Conservation (phyloP, 768 basidiomycete species). For the Boletus subcaerulescens region DNA sequence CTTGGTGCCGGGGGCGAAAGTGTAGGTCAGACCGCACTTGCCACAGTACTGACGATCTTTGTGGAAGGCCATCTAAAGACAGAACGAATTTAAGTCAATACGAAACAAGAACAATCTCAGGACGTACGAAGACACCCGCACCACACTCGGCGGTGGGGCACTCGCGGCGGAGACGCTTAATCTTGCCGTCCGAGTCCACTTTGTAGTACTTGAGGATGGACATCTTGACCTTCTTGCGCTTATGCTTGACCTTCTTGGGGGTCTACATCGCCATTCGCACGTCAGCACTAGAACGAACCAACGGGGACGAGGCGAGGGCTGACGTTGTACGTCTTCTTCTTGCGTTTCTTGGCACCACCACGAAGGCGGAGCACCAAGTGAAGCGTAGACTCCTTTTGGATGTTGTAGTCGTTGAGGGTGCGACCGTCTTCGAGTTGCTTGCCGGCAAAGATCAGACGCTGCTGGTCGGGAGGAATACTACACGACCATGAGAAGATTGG, state of each 20-base stretch:
- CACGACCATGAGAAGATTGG: conserved; percentile 1
- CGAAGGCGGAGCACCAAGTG: conserved; percentile 96
- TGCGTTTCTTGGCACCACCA: conserved; percentile 99
- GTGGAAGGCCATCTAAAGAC: conserved; percentile 92
- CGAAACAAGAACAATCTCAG: background rate
- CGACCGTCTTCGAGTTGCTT: conserved; percentile 99
- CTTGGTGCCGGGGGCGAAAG: conserved; percentile 77
- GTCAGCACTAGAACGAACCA: conserved; percentile 1
- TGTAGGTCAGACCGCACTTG: conserved; percentile 88
- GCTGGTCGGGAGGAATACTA: conserved; percentile 91
- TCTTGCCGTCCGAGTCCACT: conserved; percentile 99
- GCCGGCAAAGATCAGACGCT: conserved; percentile 97
- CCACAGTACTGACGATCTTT: conserved; percentile 98
- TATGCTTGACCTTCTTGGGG: conserved; percentile 99
- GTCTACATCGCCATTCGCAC: conserved; percentile 46
- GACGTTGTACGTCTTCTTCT: conserved; percentile 99
- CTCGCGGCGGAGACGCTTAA: conserved; percentile 98
- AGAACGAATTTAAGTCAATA: conserved; percentile 6
- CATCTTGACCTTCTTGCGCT: conserved; percentile 99
- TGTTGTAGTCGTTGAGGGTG: conserved; percentile 93
- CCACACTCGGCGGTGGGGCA: conserved; percentile 85
- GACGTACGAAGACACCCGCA: conserved; percentile 78
- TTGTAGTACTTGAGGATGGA: conserved; percentile 99
- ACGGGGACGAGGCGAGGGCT: conserved; percentile 31
- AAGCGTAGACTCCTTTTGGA: conserved; percentile 99